Evolutionary conservation across 106 monocot genomes (phyloP).

Genomic region (Phalaenopsis equestris): DNA sequence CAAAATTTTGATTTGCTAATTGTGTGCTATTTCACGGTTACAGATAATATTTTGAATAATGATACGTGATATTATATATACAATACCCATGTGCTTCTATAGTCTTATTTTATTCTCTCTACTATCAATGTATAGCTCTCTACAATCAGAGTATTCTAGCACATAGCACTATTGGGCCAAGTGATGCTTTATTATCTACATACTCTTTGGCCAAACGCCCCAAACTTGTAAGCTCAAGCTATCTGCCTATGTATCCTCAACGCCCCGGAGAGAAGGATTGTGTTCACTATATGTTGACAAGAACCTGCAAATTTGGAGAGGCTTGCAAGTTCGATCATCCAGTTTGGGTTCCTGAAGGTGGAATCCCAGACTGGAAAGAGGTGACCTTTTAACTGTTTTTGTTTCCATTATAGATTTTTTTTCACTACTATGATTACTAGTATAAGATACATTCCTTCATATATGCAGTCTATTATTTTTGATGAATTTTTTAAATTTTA

Average conservation of each 20-base stretch:
- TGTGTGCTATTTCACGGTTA: background rate
- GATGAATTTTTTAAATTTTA: background rate
- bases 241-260: conserved; percentile 89
- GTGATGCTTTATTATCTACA: conserved; percentile 76
- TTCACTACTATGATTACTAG: conserved; percentile 17
- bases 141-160: conserved; percentile 69
- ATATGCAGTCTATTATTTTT: background rate
- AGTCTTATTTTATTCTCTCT: conserved; percentile 55
- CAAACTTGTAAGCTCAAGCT: conserved; percentile 67
- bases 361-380: conserved; percentile 99
- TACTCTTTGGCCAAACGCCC: conserved; percentile 83
- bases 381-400: conserved; percentile 44
- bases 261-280: conserved; percentile 93
- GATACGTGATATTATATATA: conserved; percentile 5
- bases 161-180: conserved; percentile 71
- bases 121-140: conserved; percentile 90
- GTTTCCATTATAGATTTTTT: conserved; percentile 18
- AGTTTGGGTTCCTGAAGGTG: conserved; percentile 95
- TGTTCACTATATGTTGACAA: conserved; percentile 93
- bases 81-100: conserved; percentile 11
- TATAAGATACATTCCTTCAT: background rate
- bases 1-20: background rate
- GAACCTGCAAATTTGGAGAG: conserved; percentile 96
- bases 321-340: conserved; percentile 97
- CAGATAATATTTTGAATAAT: background rate